Base-by-base conservation (phyloP, 495 filamentous ascomycete genomes). In the Recurvomyces mirabilis region DNA sequence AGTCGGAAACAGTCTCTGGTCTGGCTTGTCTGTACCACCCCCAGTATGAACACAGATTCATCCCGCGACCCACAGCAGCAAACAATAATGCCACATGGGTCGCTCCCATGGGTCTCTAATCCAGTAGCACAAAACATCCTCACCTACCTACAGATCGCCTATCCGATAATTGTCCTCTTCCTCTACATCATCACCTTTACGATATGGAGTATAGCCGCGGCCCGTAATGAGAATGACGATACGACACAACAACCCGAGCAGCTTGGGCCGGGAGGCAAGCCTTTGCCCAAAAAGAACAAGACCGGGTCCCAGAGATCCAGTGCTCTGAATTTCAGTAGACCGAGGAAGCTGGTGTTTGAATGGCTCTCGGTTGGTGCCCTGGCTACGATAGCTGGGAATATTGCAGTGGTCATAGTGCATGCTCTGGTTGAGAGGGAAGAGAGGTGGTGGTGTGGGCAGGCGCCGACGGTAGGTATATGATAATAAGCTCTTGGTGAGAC, bases 361-460 rank as follows among this genome's bases (percentile, higher is more conserved):
- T 88, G 73, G 70, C 61, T 89, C 12, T 79, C 85, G 22, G 65
- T 74, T 5, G 71, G 66, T 6, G 64, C 83, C 4, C 68, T 87
- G 21, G 53, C 80, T 42, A 85, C 84, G 13, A 83, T 91, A 42
- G 60, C 88, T 35, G 82, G 67, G 34, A 85, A 87, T 64, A 75
- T 81, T 30, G 68, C 67, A 36, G 78, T 84, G 55, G 79, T 93
- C 52, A 75, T 91, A 34, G 43, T 74, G 42, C 91, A 87, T 69
- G 82, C 86, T 46, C 67, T 94, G 44, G 51, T 70, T 13, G 64
- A 71, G 41, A 68, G 71, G 38, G 67, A 80, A 21, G 68, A 82
- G 51, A 68, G 76, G 30, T 95, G 88, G 87, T 95, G 88, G 91
- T 91, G 85, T 58, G 85, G 84, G 21, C 77, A 94, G 63, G 69